A percentile compares a stretch with the other conserved stretches of the same genome.
phyloP scores from a whole-genome alignment of 768 basidiomycete species.

The Mycena olivaceomarginata region DNA sequence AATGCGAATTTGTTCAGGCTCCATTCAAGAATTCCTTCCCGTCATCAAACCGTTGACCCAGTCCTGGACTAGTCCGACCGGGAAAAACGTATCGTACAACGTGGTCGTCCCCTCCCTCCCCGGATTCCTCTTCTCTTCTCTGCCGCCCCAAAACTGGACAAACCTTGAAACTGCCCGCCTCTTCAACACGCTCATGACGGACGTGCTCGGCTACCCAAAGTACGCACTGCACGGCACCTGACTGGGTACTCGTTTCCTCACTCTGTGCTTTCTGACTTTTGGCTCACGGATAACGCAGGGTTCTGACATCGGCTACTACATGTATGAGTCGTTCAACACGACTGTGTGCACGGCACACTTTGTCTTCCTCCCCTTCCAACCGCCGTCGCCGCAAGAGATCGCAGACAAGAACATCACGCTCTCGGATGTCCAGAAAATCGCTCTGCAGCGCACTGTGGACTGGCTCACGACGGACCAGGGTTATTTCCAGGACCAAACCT shows the following conservation, averaged over 20 bases:
- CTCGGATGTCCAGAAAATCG: conserved; percentile 17
- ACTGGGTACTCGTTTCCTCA: conserved; percentile 42
- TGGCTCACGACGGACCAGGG: conserved; percentile 25
- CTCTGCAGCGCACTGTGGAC: conserved; percentile 12
- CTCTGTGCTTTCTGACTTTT: not conserved
- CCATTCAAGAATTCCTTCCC: conserved; percentile 38
- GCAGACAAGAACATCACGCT: conserved; percentile 28
- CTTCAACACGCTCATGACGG: conserved; percentile 52
- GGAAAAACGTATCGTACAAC: conserved; percentile 19
- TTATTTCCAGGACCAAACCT: conserved; percentile 18
- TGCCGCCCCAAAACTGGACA: conserved; percentile 43
- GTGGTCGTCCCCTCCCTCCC: conserved; percentile 41
- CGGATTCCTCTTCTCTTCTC: conserved; percentile 44
- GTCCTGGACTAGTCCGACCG: not conserved
- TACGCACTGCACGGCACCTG: conserved; percentile 49
- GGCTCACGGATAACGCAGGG: conserved; percentile 5
- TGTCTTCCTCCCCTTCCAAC: conserved; percentile 35
- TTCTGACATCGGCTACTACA: conserved; percentile 4
- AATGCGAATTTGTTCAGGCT: conserved; percentile 8
- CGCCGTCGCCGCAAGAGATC: conserved; percentile 24
- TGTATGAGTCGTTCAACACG: conserved; percentile 34
- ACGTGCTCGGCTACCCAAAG: conserved; percentile 48
- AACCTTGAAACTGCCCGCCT: conserved; percentile 48
- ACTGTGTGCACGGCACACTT: not conserved
- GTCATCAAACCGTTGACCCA: conserved; percentile 33